A percentile compares a stretch with the other conserved stretches of the same genome.
Conservation (phyloP, 2,329 filamentous ascomycete species). For the Aspergillus neoniger region DNA sequence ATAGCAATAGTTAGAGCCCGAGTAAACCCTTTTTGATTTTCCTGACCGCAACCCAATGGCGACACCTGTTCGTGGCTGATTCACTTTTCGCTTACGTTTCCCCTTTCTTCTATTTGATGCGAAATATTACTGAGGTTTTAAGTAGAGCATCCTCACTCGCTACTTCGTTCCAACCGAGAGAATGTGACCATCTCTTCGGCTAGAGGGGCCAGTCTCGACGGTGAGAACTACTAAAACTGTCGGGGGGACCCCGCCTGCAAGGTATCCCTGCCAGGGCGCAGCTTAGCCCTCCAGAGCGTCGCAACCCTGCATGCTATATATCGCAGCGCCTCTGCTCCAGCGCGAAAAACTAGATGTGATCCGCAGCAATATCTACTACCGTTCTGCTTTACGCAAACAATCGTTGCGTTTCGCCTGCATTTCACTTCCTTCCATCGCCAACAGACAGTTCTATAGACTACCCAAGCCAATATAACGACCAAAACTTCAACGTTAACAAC, state of each 20-base stretch:
- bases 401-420: neutral
- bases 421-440: neutral
- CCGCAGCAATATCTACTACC: neutral
- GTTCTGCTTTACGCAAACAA: neutral
- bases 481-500: neutral
- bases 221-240: neutral
- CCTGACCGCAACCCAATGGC: neutral
- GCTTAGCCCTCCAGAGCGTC: neutral
- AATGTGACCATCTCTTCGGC: neutral
- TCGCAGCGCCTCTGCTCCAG: neutral
- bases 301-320: neutral
- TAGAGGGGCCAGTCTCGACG: neutral
- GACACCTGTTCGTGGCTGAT: neutral
- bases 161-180: conserved; percentile 1
- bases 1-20: neutral
- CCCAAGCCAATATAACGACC: neutral
- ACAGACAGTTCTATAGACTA: neutral
- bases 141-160: neutral
- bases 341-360: neutral
- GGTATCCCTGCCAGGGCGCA: neutral
- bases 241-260: neutral
- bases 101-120: neutral
- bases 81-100: too few species aligned
- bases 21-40: neutral
- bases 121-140: neutral